A percentile compares a stretch with the other conserved stretches of the same genome.
Conservation (phyloP, 2,329 filamentous ascomycete genomes). For the Pseudopithomyces chartarum region DNA sequence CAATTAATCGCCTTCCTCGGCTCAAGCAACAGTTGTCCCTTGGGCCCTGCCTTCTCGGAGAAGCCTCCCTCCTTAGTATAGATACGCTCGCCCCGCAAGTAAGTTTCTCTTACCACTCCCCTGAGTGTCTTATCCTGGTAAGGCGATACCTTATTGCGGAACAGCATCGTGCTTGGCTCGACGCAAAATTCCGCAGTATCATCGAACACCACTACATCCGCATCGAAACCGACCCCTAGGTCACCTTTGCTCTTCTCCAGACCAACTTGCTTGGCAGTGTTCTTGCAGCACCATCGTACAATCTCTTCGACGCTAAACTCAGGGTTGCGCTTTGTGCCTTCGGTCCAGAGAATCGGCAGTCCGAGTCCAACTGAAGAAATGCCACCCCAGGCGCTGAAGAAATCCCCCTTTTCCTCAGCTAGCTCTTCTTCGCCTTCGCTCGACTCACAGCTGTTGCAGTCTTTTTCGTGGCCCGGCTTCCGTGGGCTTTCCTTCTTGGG, state of each 20-base stretch:
- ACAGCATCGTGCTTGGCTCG: slow-evolving; percentile 79
- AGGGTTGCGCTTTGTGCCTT: slow-evolving; percentile 65
- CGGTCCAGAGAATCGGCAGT: slow-evolving; percentile 86
- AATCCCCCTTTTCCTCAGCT: slow-evolving; percentile 69
- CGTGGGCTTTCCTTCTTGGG: slow-evolving; percentile 45
- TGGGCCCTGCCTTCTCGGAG: slow-evolving; percentile 60
- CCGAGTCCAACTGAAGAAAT: slow-evolving; percentile 94
- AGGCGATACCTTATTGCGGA: slow-evolving; percentile 89
- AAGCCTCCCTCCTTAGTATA: slow-evolving; percentile 71
- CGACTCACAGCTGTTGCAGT: slow-evolving; percentile 39
- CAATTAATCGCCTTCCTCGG: slow-evolving; percentile 40
- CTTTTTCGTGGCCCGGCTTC: slow-evolving; percentile 41
- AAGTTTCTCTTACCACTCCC: slow-evolving; percentile 83
- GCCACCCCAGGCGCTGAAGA: slow-evolving; percentile 95
- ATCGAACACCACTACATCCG: slow-evolving; percentile 91
- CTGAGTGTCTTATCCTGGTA: slow-evolving; percentile 82
- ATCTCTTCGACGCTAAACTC: slow-evolving; percentile 73
- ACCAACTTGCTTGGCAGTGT: slow-evolving; percentile 88
- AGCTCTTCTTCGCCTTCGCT: slow-evolving; percentile 42
- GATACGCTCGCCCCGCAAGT: slow-evolving; percentile 77
- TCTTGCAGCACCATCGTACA: slow-evolving; percentile 81
- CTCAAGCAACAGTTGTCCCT: slow-evolving; percentile 58
- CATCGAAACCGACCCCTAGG: slow-evolving; percentile 80
- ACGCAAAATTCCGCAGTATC: slow-evolving; percentile 76
- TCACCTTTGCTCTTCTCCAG: slow-evolving; percentile 82